Conservation (phyloP, 805 yeast genomes). For the Zygoascus bituminiphila region DNA sequence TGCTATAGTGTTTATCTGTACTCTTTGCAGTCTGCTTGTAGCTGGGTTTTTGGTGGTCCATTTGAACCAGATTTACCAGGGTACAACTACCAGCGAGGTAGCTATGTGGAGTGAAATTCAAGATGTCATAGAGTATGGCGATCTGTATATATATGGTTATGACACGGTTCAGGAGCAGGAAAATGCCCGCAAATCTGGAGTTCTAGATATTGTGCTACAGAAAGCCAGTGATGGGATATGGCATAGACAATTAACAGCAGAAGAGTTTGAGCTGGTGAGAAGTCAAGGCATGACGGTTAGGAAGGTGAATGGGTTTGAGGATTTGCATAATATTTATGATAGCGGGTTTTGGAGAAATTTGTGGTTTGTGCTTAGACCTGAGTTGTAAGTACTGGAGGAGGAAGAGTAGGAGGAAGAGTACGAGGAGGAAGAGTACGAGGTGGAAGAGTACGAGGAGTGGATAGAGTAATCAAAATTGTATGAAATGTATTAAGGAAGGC, state of each 20-base stretch:
- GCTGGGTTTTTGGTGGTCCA: slow-evolving; percentile 40
- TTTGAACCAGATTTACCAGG: slow-evolving; percentile 44
- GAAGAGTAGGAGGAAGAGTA: no score
- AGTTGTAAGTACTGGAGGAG: slow-evolving; percentile 3
- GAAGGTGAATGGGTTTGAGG: slow-evolving; percentile 21
- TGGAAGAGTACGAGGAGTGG: no score
- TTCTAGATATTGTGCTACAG: slow-evolving; percentile 23
- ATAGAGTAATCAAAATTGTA: no score
- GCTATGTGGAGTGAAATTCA: slow-evolving; percentile 64
- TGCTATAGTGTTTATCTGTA: slow-evolving; percentile 38
- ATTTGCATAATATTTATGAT: slow-evolving; percentile 33
- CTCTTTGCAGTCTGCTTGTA: slow-evolving; percentile 37
- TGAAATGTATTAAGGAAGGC: no score
- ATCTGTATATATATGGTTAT: slow-evolving; percentile 27
- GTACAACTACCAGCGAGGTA: slow-evolving; percentile 69
- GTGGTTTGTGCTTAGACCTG: slow-evolving; percentile 16
- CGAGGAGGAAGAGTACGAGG: no score
- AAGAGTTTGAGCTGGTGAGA: slow-evolving; percentile 23
- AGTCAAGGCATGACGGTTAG: slow-evolving; percentile 15
- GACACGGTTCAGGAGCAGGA: slow-evolving; percentile 12
- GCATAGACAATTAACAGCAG: slow-evolving; percentile 24
- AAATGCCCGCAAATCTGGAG: slow-evolving; percentile 6
- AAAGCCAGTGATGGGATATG: slow-evolving; percentile 15
- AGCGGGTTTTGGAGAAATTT: slow-evolving; percentile 26
- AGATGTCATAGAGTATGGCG: slow-evolving; percentile 37